Evolutionary conservation across 208 protist genomes (phyloP).

Genomic region (Leptomonas seymouri): DNA sequence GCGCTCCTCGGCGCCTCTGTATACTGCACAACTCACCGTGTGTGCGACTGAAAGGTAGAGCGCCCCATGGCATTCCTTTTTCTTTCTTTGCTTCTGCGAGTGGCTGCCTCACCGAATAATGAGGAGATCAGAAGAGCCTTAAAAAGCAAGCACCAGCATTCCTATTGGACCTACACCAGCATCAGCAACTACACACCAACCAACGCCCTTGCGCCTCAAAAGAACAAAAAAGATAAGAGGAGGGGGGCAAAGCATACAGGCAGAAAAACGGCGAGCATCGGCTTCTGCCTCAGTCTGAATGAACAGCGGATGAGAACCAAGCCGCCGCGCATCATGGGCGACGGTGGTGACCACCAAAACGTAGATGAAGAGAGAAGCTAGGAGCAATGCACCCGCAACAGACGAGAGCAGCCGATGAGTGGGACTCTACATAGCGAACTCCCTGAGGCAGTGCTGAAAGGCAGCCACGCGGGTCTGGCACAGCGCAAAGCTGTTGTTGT

Average conservation of each 20-base stretch:
- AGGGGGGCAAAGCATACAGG: not conserved
- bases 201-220: no score
- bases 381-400: not conserved
- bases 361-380: constrained; percentile 5
- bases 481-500: constrained; percentile 65
- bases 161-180: not conserved
- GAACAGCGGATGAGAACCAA: no score
- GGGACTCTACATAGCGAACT: constrained; percentile 42
- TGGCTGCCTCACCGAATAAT: not conserved
- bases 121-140: not conserved
- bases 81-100: not conserved
- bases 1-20: no score
- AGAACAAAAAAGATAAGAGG: not conserved
- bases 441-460: constrained; percentile 75
- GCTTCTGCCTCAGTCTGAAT: no score
- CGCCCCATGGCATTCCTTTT: no score
- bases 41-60: no score
- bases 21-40: no score
- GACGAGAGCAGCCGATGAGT: not conserved
- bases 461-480: constrained; percentile 69
- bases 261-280: no score
- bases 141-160: not conserved
- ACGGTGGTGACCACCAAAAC: no score
- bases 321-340: no score
- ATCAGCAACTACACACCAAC: no score